These are phyloP conservation scores for Podospora pseudopauciseta DNA, from an alignment of 495 filamentous ascomycete genomes.

Conservation along the genomic window DNA sequence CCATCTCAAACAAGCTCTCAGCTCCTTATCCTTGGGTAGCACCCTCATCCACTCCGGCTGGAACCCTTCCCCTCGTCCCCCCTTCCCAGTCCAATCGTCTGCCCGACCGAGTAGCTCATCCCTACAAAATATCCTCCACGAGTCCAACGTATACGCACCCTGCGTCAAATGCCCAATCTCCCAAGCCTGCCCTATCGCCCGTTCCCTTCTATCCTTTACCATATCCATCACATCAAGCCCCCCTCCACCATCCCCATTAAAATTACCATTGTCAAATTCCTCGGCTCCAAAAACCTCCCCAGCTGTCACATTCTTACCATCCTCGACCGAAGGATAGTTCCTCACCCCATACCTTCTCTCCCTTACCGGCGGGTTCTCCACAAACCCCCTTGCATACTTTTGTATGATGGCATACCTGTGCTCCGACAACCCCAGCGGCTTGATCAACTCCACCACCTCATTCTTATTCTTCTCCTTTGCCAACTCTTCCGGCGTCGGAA, in stretches of 20 bases:
- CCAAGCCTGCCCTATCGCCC: conserved; percentile 55
- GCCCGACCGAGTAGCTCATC: conserved; percentile 67
- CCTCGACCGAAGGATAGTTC: conserved; percentile 60
- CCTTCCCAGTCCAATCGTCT: conserved; percentile 57
- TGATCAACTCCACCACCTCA: conserved; percentile 62
- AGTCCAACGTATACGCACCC: conserved; percentile 86
- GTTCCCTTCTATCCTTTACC: conserved; percentile 32
- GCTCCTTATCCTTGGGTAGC: conserved; percentile 80
- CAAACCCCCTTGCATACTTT: conserved; percentile 66
- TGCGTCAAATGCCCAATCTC: conserved; percentile 85
- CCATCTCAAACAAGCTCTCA: conserved; percentile 82
- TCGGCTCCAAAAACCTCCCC: conserved; percentile 43
- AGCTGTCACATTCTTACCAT: conserved; percentile 52
- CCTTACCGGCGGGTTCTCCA: conserved; percentile 57
- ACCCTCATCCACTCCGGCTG: conserved; percentile 85
- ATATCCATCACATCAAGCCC: conserved; percentile 18
- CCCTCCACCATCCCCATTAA: not conserved
- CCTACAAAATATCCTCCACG: conserved; percentile 91
- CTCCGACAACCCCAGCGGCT: conserved; percentile 65
- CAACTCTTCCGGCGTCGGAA: conserved; percentile 64
- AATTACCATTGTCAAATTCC: conserved; percentile 17
- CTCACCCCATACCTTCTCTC: conserved; percentile 60
- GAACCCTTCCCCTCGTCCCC: conserved; percentile 35
- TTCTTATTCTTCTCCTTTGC: conserved; percentile 49
- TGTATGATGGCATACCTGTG: conserved; percentile 53